Conservation (phyloP, 108 stramenopile genomes). For the Pseudonitzschia delicatissima region DNA sequence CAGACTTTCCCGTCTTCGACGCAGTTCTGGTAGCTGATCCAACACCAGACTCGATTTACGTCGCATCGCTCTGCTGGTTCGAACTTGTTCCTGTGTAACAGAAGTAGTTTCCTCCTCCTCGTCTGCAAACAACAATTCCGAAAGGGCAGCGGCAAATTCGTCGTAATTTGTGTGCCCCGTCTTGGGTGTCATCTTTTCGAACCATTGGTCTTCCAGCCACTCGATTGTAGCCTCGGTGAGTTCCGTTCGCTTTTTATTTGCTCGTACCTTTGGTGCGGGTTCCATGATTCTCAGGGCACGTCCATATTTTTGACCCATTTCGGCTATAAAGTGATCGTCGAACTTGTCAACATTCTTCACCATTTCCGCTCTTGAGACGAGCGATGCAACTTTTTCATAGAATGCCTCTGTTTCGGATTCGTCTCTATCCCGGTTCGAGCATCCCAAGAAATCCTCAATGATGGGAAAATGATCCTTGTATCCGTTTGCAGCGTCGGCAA, state of each 20-base stretch:
- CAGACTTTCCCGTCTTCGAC: conserved; percentile 1
- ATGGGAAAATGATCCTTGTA: conserved; percentile 7
- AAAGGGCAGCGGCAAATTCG: not conserved
- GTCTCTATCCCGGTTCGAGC: not conserved
- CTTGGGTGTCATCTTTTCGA: not conserved
- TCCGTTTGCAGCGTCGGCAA: not conserved
- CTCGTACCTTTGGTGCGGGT: conserved; percentile 2
- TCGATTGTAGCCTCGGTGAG: not conserved
- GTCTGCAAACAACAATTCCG: not conserved
- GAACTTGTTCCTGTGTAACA: not conserved
- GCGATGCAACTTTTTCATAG: not conserved
- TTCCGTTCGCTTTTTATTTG: not conserved
- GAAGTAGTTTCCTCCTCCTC: not conserved
- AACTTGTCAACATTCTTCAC: not conserved
- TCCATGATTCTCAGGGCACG: conserved; percentile 2
- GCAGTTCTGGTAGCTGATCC: not conserved
- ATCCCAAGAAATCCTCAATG: not conserved
- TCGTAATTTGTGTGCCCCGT: conserved; percentile 8
- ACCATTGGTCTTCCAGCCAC: conserved; percentile 6
- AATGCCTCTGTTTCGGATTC: not conserved
- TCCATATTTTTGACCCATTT: not conserved
- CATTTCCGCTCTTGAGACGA: conserved; percentile 3
- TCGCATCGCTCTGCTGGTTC: not conserved
- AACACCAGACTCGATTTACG: not conserved
- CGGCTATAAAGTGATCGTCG: conserved; percentile 8